These are phyloP conservation scores for Blastobotrys persicus DNA, from an alignment of 1,139 yeast species.

Conservation along the genomic window DNA sequence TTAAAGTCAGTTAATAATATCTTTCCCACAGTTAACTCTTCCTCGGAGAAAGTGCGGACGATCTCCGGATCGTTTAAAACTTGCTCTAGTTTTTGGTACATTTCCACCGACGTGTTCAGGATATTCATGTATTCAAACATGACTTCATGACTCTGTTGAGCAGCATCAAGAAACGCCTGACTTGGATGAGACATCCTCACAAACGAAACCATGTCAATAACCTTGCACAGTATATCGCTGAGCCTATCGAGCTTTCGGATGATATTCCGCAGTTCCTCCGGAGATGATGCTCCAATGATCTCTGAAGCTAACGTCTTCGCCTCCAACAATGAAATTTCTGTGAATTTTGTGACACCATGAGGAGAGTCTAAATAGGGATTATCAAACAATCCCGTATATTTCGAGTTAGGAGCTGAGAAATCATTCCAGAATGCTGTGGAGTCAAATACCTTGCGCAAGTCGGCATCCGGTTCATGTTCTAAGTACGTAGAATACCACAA, in stretches of 20 bases:
- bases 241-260: conserved; percentile 74
- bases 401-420: conserved; percentile 8
- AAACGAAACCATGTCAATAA: conserved; percentile 91
- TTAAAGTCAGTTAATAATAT: conserved; percentile 81
- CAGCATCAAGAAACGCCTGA: conserved; percentile 66
- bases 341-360: conserved; percentile 65
- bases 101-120: conserved; percentile 76
- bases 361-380: conserved; percentile 70
- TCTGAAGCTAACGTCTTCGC: conserved; percentile 62
- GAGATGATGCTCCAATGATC: conserved; percentile 48
- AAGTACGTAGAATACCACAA: not conserved
- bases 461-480: conserved; percentile 11
- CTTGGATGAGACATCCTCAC: conserved; percentile 87
- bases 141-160: conserved; percentile 83
- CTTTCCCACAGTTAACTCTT: conserved; percentile 80
- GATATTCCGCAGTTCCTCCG: conserved; percentile 50
- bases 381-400: conserved; percentile 62
- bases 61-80: conserved; percentile 52
- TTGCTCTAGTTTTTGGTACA: conserved; percentile 57
- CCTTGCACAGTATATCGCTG: conserved; percentile 86
- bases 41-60: conserved; percentile 48
- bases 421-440: conserved; percentile 15
- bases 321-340: conserved; percentile 55
- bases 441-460: conserved; percentile 25
- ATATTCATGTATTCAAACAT: conserved; percentile 94